A percentile compares a stretch with the other conserved stretches of the same genome.
Evolutionary conservation across 768 basidiomycete species (phyloP).

Genomic region (Gautieria morchelliformis): DNA sequence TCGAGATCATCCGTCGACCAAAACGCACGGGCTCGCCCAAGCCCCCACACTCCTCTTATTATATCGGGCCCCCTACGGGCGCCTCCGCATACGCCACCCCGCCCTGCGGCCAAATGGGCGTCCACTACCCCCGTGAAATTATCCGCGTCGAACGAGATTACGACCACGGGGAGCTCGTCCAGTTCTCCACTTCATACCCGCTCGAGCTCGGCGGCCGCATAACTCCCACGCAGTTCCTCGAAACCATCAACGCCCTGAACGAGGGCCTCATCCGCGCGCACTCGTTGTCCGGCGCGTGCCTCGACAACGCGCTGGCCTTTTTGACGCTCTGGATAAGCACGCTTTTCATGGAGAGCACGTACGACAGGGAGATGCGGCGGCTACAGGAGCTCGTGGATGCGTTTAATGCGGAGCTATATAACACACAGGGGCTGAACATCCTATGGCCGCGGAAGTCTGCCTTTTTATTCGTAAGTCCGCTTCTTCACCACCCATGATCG

Average conservation of each 20-base stretch:
- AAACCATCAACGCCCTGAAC: conserved; percentile 88
- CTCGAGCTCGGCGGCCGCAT: conserved; percentile 90
- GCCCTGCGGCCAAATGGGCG: conserved; percentile 77
- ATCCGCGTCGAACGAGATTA: conserved; percentile 91
- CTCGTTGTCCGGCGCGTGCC: conserved; percentile 56
- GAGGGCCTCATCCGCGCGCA: conserved; percentile 80
- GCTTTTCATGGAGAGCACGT: conserved; percentile 62
- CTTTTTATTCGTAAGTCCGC: conserved; percentile 77
- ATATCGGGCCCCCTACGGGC: conserved; percentile 70
- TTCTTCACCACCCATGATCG: neutral
- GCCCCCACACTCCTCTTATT: conserved; percentile 76
- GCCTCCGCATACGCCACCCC: conserved; percentile 72
- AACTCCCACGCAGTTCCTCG: conserved; percentile 81
- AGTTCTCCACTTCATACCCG: conserved; percentile 84
- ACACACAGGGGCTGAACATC: conserved; percentile 80
- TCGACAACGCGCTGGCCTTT: conserved; percentile 75
- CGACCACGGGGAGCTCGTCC: conserved; percentile 77
- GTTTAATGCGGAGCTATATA: conserved; percentile 66
- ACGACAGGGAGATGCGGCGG: conserved; percentile 75
- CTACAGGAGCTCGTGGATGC: conserved; percentile 53
- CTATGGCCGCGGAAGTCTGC: conserved; percentile 79
- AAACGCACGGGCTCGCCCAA: conserved; percentile 20
- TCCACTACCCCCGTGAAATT: conserved; percentile 87
- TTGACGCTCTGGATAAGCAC: conserved; percentile 74
- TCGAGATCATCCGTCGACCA: conserved; percentile 7